phyloP scores from a whole-genome alignment of 352 stramenopile genomes.

The Thalassiosira exigua region DNA sequence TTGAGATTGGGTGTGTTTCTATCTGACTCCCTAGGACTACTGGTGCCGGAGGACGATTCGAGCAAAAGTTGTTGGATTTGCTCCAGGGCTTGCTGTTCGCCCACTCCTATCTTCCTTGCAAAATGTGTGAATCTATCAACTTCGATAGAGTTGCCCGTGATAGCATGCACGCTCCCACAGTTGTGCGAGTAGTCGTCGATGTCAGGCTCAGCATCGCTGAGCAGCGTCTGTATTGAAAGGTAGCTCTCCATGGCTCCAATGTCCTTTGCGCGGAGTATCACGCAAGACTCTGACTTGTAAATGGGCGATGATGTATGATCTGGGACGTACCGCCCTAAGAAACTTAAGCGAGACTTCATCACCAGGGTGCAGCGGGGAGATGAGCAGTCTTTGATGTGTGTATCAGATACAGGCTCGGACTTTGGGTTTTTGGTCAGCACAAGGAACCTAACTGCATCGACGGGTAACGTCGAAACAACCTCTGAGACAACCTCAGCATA shows the following conservation, averaged over 20 bases:
- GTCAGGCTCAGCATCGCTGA: slow-evolving; percentile 38
- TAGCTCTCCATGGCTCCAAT: slow-evolving; percentile 55
- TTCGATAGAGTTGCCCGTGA: slow-evolving; percentile 27
- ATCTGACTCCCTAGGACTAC: slow-evolving; percentile 9
- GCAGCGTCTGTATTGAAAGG: slow-evolving; percentile 34
- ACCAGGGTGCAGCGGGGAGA: slow-evolving; percentile 42
- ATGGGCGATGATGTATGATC: slow-evolving; percentile 21
- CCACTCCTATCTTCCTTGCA: slow-evolving; percentile 36
- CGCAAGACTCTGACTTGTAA: slow-evolving; percentile 48
- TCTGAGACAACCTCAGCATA: slow-evolving; percentile 35
- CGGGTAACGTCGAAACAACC: slow-evolving; percentile 32
- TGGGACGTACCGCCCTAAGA: slow-evolving; percentile 56
- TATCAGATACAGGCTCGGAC: slow-evolving; percentile 24
- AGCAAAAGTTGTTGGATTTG: slow-evolving; percentile 40
- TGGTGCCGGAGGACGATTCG: slow-evolving; percentile 16
- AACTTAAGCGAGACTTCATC: slow-evolving; percentile 45
- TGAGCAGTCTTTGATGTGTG: slow-evolving; percentile 52
- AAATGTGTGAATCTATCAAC: slow-evolving; percentile 35
- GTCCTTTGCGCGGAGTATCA: slow-evolving; percentile 56
- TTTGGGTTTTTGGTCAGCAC: slow-evolving; percentile 45
- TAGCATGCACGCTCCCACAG: slow-evolving; percentile 31
- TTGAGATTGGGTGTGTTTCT: slow-evolving; percentile 19
- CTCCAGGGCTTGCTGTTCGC: slow-evolving; percentile 16
- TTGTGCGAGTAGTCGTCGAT: slow-evolving; percentile 55
- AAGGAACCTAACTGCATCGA: slow-evolving; percentile 41